These are phyloP conservation scores for Casuarina glauca DNA, from an alignment of 306 rosid species.

Conservation along the genomic window DNA sequence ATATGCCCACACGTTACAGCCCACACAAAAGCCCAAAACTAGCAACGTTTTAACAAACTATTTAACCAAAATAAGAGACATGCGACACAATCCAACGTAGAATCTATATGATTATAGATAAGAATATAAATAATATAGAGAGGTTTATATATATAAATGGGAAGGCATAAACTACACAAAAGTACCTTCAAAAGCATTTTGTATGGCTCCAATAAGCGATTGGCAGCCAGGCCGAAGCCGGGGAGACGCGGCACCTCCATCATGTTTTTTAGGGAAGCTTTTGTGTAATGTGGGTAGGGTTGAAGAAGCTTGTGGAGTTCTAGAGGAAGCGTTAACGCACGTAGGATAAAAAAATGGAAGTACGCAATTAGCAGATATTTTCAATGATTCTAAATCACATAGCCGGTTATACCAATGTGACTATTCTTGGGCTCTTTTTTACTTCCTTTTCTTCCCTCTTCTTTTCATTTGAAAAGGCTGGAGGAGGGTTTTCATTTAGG, in stretches of 20 bases:
- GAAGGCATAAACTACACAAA: background rate
- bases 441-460: too few species aligned
- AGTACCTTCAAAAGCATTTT: conserved; percentile 92
- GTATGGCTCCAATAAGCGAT: conserved; percentile 90
- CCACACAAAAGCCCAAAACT: too few species aligned
- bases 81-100: background rate
- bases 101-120: background rate
- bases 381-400: too few species aligned
- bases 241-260: conserved; percentile 99
- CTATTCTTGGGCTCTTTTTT: too few species aligned
- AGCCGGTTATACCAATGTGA: too few species aligned
- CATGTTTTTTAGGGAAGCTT: conserved; percentile 70
- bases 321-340: conserved; percentile 44
- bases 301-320: conserved; percentile 67
- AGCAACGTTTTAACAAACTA: too few species aligned
- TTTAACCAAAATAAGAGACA: too few species aligned
- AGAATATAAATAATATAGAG: background rate
- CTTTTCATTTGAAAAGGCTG: too few species aligned
- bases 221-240: conserved; percentile 97
- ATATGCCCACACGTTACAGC: too few species aligned
- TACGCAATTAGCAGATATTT: too few species aligned
- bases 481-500: too few species aligned
- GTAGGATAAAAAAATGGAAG: conserved; percentile 26
- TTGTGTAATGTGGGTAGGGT: conserved; percentile 67
- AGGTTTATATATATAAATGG: background rate